A percentile compares a stretch with the other conserved stretches of the same genome.
Evolutionary conservation across 768 basidiomycete species (phyloP).

Genomic region (Pulveroboletus sp.): DNA sequence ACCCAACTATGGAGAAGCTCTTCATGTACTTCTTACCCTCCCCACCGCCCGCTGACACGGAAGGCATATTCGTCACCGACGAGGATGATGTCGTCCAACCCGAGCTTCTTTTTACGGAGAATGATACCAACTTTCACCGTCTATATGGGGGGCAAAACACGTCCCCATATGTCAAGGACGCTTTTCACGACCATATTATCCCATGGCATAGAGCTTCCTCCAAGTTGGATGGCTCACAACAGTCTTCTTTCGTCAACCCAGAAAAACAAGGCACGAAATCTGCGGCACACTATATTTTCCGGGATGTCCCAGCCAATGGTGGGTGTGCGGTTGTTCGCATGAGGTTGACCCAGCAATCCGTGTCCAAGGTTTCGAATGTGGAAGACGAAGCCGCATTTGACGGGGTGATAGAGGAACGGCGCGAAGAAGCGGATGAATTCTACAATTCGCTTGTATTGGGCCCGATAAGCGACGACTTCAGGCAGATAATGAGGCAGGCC

Average conservation of each 20-base stretch:
- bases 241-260: conserved; percentile 69
- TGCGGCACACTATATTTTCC: conserved; percentile 87
- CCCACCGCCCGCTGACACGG: conserved; percentile 81
- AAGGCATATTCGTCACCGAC: conserved; percentile 59
- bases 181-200: conserved; percentile 97
- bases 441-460: conserved; percentile 78
- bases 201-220: conserved; percentile 66
- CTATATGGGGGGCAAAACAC: conserved; percentile 87
- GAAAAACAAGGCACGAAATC: conserved; percentile 86
- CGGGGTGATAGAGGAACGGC: conserved; percentile 80
- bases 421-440: conserved; percentile 95
- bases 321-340: conserved; percentile 94
- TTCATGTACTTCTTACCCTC: conserved; percentile 88
- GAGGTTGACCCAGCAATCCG: conserved; percentile 77
- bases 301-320: conserved; percentile 81
- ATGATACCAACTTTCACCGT: conserved; percentile 92
- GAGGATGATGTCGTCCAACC: conserved; percentile 64
- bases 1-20: conserved; percentile 70
- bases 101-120: conserved; percentile 90
- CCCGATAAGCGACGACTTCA: conserved; percentile 86
- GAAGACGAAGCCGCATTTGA: conserved; percentile 91
- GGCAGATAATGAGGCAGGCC: conserved; percentile 95
- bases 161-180: conserved; percentile 87
- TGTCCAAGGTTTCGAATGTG: conserved; percentile 73
- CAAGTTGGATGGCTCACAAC: conserved; percentile 29